A percentile compares a stretch with the other conserved stretches of the same genome.
Conservation (phyloP, 352 stramenopile genomes). For the Globisporangium carolinianum region DNA sequence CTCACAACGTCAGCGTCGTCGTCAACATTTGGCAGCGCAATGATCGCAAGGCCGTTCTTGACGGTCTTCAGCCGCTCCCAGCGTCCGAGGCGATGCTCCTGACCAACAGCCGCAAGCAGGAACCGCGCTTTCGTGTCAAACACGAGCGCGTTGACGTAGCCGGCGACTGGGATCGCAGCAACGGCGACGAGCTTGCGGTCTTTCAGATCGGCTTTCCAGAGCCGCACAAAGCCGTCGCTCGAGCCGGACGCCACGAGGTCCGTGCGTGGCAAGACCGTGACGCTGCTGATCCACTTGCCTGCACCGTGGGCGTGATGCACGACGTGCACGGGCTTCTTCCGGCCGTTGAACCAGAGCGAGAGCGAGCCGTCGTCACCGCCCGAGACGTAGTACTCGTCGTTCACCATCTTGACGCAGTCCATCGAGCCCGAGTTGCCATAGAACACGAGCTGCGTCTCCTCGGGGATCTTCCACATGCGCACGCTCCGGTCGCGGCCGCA, state of each 20-base stretch:
- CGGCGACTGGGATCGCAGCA: conserved; percentile 58
- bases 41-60: conserved; percentile 88
- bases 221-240: conserved; percentile 85
- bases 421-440: conserved; percentile 87
- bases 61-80: conserved; percentile 86
- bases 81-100: conserved; percentile 90
- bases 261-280: conserved; percentile 84
- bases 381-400: conserved; percentile 90
- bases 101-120: conserved; percentile 85
- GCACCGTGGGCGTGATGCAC: conserved; percentile 80
- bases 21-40: conserved; percentile 70
- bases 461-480: conserved; percentile 93
- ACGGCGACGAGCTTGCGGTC: conserved; percentile 60
- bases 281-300: conserved; percentile 86
- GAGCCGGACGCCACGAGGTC: conserved; percentile 90
- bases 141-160: conserved; percentile 64
- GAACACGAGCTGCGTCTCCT: conserved; percentile 93
- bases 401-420: conserved; percentile 90
- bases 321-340: conserved; percentile 89
- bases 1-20: conserved; percentile 8
- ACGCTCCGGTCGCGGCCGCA: conserved; percentile 89
- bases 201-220: conserved; percentile 87
- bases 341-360: conserved; percentile 89
- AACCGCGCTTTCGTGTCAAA: conserved; percentile 83
- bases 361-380: conserved; percentile 88